Base-by-base conservation (phyloP, 768 basidiomycete genomes). In the Russula sp. region DNA sequence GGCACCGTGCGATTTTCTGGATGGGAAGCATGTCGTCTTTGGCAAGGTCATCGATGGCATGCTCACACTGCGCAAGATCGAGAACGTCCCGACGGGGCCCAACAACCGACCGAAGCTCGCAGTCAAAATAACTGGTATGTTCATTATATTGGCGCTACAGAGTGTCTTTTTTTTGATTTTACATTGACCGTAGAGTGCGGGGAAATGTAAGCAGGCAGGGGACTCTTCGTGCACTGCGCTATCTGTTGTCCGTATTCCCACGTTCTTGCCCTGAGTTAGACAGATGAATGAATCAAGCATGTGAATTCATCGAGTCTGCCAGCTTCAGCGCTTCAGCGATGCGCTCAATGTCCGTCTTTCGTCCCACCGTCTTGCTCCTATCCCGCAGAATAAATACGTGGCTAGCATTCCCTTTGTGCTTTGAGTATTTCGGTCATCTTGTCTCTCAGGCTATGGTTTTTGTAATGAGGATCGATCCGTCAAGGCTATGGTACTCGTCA, bases 41-140 rank as follows among this genome's bases (percentile, higher is more conserved):
- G 94, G 94, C 6, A 86, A 82, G 67, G 89, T 96, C 40, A 83
- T 91, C 65, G 92, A 97, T 61, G 93, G 93, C 31, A 91, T 98
- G 89, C 83, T 99, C 63, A 96, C 94, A 4, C 79, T 99, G 55
- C 82, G 96, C 67, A 98, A 98, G 74, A 91, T 99, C 60, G 97
- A 99, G 77, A 92, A 94, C 67, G 93, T 98, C 0, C 84, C 94
- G 9, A 98, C 94, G 0, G 93, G 92, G 1, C 82, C 85, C 4
- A 96, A 94, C 73, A 95, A 92, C 71, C 77, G 92, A 56, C 94
- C 94, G 0, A 97, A 97, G 72, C 74, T 97, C 31, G 82, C 82
- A 2, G 92, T 94, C 11, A 94, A 92, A 74, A 90, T 97, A 57
- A 85, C 84, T 11, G 94, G 94, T 91, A 65, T 59, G 83, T 75